A percentile compares a stretch with the other conserved stretches of the same genome.
phyloP scores from a whole-genome alignment of 2,329 filamentous ascomycete genomes.

The Cryphonectria nitschkei region DNA sequence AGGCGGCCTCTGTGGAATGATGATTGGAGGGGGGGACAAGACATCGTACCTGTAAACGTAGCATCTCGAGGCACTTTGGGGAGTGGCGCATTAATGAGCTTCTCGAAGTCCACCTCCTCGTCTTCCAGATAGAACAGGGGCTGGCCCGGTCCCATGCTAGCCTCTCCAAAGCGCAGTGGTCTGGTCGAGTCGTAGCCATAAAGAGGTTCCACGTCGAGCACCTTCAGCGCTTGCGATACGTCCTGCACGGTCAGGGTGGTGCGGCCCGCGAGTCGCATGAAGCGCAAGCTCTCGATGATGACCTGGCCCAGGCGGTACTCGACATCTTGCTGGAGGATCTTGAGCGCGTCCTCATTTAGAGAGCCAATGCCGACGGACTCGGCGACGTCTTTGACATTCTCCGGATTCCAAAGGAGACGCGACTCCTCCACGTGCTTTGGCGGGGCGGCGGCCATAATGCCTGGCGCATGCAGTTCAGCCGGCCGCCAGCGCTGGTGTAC shows the following conservation, averaged over 20 bases:
- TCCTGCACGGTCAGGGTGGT: constrained; percentile 89
- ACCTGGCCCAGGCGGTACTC: constrained; percentile 95
- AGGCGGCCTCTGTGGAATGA: no score
- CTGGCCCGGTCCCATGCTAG: constrained; percentile 89
- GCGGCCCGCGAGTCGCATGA: constrained; percentile 89
- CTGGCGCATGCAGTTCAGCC: constrained; percentile 7
- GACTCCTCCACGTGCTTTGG: constrained; percentile 39
- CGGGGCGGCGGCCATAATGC: constrained; percentile 28
- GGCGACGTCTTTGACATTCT: constrained; percentile 93
- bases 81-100: constrained; percentile 93
- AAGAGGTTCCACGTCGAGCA: constrained; percentile 90
- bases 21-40: no score
- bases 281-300: constrained; percentile 89
- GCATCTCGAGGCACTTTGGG: constrained; percentile 94
- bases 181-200: constrained; percentile 95
- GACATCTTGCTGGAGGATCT: constrained; percentile 88
- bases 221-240: constrained; percentile 80
- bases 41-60: constrained; percentile 78
- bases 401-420: constrained; percentile 87
- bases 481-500: not conserved
- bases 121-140: constrained; percentile 97
- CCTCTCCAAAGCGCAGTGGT: constrained; percentile 89
- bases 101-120: constrained; percentile 98
- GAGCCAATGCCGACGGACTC: constrained; percentile 89
- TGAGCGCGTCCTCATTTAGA: constrained; percentile 82